Conservation (phyloP, 306 rosid genomes). For the Nissolia schottii region DNA sequence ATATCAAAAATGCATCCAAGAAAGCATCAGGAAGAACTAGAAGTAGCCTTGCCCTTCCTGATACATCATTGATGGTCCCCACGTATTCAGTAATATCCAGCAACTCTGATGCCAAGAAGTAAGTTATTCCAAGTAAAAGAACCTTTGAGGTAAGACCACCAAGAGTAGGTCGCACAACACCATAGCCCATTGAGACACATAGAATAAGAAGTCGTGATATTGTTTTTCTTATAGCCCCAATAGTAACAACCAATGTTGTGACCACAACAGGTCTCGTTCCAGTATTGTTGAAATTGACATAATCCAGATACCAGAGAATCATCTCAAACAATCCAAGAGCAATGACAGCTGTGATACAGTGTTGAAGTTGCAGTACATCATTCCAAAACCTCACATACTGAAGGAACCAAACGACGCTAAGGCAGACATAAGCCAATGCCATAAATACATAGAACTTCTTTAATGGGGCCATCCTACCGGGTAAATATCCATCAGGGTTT, state of each 20-base stretch:
- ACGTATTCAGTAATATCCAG: conserved; percentile 84
- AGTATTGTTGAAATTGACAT: conserved; percentile 68
- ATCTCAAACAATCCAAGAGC: conserved; percentile 89
- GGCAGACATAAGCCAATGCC: conserved; percentile 61
- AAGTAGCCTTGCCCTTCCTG: conserved; percentile 87
- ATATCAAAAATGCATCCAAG: conserved; percentile 89
- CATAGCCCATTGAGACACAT: conserved; percentile 92
- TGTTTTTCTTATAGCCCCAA: conserved; percentile 79
- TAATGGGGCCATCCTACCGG: conserved; percentile 92
- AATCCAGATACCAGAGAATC: conserved; percentile 91
- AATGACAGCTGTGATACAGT: conserved; percentile 76
- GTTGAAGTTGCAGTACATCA: conserved; percentile 92
- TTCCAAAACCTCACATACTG: conserved; percentile 90
- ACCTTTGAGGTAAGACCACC: conserved; percentile 98
- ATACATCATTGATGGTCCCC: conserved; percentile 86
- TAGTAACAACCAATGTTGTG: conserved; percentile 88
- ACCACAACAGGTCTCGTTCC: conserved; percentile 75
- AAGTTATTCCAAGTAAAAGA: conserved; percentile 78
- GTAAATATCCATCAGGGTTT: conserved; percentile 84
- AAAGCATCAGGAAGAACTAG: conserved; percentile 93
- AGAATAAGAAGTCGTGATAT: conserved; percentile 78
- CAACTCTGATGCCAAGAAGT: conserved; percentile 81
- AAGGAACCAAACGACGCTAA: conserved; percentile 71
- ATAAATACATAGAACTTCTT: conserved; percentile 74
- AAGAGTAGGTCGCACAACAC: conserved; percentile 95